Evolutionary conservation across 331 rosid species (phyloP), one percentile per base, ranked within the genome.

Genomic region (Arachis monticola): DNA sequence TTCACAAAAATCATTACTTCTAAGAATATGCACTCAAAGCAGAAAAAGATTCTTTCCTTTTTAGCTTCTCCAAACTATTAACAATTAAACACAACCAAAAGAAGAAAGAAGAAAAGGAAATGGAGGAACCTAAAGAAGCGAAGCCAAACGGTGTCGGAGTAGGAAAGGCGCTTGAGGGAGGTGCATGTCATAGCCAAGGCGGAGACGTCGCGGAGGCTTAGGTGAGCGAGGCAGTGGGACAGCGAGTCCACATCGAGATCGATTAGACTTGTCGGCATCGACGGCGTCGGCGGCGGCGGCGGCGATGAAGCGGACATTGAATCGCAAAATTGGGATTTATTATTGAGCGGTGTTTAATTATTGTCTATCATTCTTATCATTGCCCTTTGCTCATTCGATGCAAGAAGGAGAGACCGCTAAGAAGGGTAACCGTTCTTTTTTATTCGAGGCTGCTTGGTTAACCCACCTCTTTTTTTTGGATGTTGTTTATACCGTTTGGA

Each of bases 121-220:
- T 0, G n/a, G 42, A 7, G 71, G 48, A 50, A 93, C 97, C 90
- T 83, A 91, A 81, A 88, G 79, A 84, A 55, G 48, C 61, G 92
- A 6, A 61, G 85, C 97, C 97, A 93, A 42, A 93, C 79, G 63
- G 88, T 76, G 76, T 93, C 92, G 58, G 98, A 87, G 70, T 86
- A 91, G 1, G 97, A 86, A 73, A 81, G 83, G 50, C 78, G 83
- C 58, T 82, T 87, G 87, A 93, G 83, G 64, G 67, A 77, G 71
- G 80, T 83, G 87, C 91, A 91, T 69, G 88, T 79, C 83, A 81
- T 82, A 67, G 97, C 88, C 74, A 93, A 14, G 64, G 85, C 87
- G 82, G 88, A 93, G 69, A 93, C 74, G 60, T 91, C 98, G 31
- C 59, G 88, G 76, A 84, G 84, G 68, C 55, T 76, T 6, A 93